Evolutionary conservation across 2,329 filamentous ascomycete genomes (phyloP), one percentile per base, ranked within the genome.

Genomic region (Neopestalotiopsis sp.): DNA sequence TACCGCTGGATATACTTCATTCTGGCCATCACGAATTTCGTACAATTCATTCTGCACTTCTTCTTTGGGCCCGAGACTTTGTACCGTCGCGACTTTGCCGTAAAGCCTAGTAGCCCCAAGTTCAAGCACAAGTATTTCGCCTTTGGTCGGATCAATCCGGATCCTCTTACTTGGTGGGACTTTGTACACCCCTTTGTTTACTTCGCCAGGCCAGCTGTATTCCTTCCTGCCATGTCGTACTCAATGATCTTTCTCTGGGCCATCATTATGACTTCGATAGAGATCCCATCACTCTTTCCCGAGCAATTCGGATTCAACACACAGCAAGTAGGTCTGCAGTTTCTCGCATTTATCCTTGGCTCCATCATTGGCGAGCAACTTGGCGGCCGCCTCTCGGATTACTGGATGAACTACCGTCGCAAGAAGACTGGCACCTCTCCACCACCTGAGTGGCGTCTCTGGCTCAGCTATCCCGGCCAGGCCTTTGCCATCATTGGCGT

Each of bases 1-100:
- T 90, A 86, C 67, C 81, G 84, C 17, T 90, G 88, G 87, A 88
- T 89, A 32, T 90, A 86, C 75, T 89, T 84, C 82, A 82, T 85
- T 28, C 77, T 89, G 28, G 85, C 86, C 1, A 89, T 89, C 56
- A 84, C 84, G 72, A 90, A 90, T 68, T 86, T 81, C 63, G 83
- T 82, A 5, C 88, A 90, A 71, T 83, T 90, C 70, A 75, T 89
- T 64, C 74, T 86, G 24, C 90, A 89, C 74, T 74, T 89, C 67
- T 85, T 89, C 75, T 72, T 88, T 30, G 84, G 84, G 1, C 84
- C 84, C 0, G 88, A 90, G 74, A 89, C 88, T 1, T 83, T 84
- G 34, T 90, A 88, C 75, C 76, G 86, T 13, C 69, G 69, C 17
- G 81, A 82, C 5, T 78, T 80, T 20, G 77, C 77, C 20, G 52